Base-by-base conservation (phyloP, 805 yeast genomes). In the Cyberlindnera meyerae region DNA sequence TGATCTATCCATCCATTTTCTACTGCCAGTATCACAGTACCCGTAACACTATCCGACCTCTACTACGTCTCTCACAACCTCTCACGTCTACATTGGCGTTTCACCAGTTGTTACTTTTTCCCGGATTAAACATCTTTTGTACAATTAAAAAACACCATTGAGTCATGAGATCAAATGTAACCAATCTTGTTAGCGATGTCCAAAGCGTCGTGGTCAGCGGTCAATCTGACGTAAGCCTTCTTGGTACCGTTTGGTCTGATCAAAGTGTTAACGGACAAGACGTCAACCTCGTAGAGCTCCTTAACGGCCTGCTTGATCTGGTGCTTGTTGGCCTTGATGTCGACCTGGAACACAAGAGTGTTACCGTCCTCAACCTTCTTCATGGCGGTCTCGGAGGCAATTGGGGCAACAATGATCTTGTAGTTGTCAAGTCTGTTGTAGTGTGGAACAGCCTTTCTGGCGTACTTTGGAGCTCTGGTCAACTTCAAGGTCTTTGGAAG, bases 141-240 rank as follows among this genome's bases (percentile, higher is more conserved):
- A 43, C 47, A 43, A 39, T 36, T 32, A 34, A 36, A 36, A 37
- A 40, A 35, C 35, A 37, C 38, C 40, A 13, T 33, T 20, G 9
- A 31, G 31, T 34, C 35, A 43, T 38, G 44, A 42, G 54, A 61
- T 84, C 79, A 90, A 72, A 90, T 82, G 94, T 88, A 89, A 76
- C 98, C 98, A 68, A 90, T 93, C 77, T 93, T 87, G 95, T 89
- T 89, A 70, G 98, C 98, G 71, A 93, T 88, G 71, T 93, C 98
- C 69, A 93, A 84, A 71, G 97, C 97, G 76, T 93, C 98, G 79
- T 81, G 84, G 74, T 93, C 98, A 69, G 96, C 90, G 66, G 97
- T 87, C 70, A 93, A 84, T 79, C 95, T 87, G 68, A 93, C 90
- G 81, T 83, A 93, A 68, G 98, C 98, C 82, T 93, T 93, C 87